Evolutionary conservation across 129 eudicot genomes (phyloP).

Genomic region (Solidago caesia): DNA sequence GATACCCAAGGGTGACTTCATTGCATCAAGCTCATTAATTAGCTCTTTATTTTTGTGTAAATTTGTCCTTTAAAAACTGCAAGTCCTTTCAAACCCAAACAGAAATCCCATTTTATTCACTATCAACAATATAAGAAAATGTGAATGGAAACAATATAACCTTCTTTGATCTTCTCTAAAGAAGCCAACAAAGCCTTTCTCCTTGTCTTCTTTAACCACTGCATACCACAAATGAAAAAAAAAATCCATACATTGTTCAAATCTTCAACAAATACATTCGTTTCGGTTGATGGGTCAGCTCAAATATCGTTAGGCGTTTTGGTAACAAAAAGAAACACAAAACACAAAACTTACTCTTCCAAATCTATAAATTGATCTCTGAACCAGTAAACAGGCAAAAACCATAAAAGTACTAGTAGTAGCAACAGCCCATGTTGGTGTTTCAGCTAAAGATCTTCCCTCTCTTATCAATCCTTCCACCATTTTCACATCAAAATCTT

Average conservation of each 20-base stretch:
- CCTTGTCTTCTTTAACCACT: constrained; percentile 92
- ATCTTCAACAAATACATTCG: background rate
- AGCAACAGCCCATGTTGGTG: constrained; percentile 99
- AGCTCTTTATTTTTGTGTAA: background rate
- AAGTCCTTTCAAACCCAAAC: background rate
- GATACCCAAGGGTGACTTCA: background rate
- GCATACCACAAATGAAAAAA: constrained; percentile 18
- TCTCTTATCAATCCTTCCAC: constrained; percentile 62
- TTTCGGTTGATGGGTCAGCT: no score
- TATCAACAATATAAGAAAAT: constrained; percentile 8
- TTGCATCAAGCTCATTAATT: background rate
- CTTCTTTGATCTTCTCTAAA: constrained; percentile 93
- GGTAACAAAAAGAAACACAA: background rate
- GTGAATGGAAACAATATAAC: constrained; percentile 17
- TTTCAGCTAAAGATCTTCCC: constrained; percentile 87
- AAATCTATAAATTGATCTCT: constrained; percentile 81
- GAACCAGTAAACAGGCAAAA: constrained; percentile 71
- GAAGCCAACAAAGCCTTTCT: constrained; percentile 89
- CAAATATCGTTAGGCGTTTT: no score
- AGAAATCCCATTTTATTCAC: background rate
- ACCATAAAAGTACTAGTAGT: constrained; percentile 86
- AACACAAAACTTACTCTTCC: constrained; percentile 57
- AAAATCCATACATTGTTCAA: constrained; percentile 20
- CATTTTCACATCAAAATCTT: constrained; percentile 34
- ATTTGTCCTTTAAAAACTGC: background rate